Conservation (phyloP, 345 rosid species). For the Excoecaria agallocha region DNA sequence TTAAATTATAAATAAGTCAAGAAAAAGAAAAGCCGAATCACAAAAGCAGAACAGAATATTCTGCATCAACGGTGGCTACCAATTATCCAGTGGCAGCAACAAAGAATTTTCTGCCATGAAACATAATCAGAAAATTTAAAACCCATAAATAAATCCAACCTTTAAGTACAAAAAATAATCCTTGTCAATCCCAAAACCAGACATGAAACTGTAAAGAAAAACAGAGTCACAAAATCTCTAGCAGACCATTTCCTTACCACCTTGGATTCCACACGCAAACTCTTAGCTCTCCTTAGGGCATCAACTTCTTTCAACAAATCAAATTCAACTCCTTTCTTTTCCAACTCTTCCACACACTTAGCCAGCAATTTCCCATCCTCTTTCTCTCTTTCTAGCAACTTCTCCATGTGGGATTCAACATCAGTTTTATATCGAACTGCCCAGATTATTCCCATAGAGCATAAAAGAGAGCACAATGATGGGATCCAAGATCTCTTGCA, state of each 20-base stretch:
- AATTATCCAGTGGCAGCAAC: not conserved
- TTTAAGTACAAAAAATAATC: constrained; percentile 61
- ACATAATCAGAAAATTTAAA: not conserved
- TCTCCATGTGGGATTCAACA: constrained; percentile 69
- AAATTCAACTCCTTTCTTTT: constrained; percentile 83
- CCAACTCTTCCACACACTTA: constrained; percentile 86
- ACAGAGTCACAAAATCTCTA: constrained; percentile 68
- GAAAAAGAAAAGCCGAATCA: not conserved
- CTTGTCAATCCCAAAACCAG: constrained; percentile 73
- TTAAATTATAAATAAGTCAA: too few relatives aligned
- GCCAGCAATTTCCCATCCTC: constrained; percentile 76
- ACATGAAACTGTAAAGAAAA: constrained; percentile 74
- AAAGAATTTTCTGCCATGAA: constrained; percentile 2
- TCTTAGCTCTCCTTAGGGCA: constrained; percentile 89
- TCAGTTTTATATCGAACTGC: constrained; percentile 82
- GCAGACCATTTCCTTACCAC: constrained; percentile 78
- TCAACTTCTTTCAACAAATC: constrained; percentile 94
- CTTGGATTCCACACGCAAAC: constrained; percentile 68
- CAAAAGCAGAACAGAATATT: constrained; percentile 40
- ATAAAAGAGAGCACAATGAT: constrained; percentile 58
- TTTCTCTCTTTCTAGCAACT: constrained; percentile 76
- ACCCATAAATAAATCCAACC: too few relatives aligned
- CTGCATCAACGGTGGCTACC: constrained; percentile 24
- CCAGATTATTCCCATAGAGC: constrained; percentile 80
- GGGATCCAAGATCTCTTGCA: constrained; percentile 86